Evolutionary conservation across 768 basidiomycete species (phyloP), one percentile per base, ranked within the genome.

Genomic region (Tulasnella sp.): DNA sequence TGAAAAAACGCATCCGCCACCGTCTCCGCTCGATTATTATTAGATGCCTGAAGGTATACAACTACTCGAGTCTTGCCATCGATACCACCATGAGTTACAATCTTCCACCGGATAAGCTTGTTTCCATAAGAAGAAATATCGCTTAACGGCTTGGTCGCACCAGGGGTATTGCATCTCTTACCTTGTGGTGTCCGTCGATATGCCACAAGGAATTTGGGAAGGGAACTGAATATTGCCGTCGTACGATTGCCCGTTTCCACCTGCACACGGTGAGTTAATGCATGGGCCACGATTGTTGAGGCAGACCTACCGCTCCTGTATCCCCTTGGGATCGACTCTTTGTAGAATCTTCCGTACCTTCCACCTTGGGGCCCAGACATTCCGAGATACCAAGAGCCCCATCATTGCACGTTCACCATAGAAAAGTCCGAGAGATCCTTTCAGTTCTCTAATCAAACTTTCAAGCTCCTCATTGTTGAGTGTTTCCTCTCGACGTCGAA

Each of bases 1-100:
- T 19, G 4, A 7, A 9, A 34, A 39, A 78, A 79, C 0, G 85
- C 77, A 0, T 80, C 29, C 0, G 84, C 76, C 2, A 86, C 86
- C 11, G 85, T 86, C n/a, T n/a, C n/a, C n/a, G n/a, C n/a, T n/a
- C n/a, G n/a, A n/a, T n/a, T n/a, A n/a, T n/a, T n/a, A n/a, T n/a
- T n/a, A n/a, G n/a, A n/a, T n/a, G n/a, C n/a, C n/a, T n/a, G n/a
- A n/a, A n/a, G n/a, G n/a, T n/a, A n/a, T n/a, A n/a, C 80, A 1
- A 86, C 78, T 29, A 84, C 79, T 6, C 84, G 79, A 17, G 84
- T 83, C 70, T 83, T 82, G 1, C 86, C 85, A 70, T 87, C 85
- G 11, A 86, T 83, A 73, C 85, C 85, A 1, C 82, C 82, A 79
- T 86, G 85, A 5, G 83, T 82, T 6, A 85, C 83, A 69, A 85